phyloP scores from a whole-genome alignment of 2,329 filamentous ascomycete genomes.

The Shiraia sp. region DNA sequence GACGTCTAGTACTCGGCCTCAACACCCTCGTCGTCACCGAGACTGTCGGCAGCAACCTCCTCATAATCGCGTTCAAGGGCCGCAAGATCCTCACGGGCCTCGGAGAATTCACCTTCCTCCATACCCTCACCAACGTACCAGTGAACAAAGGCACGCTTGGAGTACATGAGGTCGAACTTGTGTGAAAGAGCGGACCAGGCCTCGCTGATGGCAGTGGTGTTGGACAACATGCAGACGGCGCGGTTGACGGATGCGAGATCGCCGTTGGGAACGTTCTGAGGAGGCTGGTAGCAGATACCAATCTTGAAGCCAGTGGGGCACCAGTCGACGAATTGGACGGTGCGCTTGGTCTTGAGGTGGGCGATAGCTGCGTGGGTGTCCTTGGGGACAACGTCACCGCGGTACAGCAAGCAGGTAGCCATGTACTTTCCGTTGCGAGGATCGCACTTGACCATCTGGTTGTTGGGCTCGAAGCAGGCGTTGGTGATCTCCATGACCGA shows the following conservation, averaged over 20 bases:
- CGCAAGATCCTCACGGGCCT: slow-evolving; percentile 97
- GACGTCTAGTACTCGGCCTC: slow-evolving; percentile 85
- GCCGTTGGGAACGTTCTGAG: slow-evolving; percentile 92
- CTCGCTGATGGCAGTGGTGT: slow-evolving; percentile 98
- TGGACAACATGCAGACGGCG: slow-evolving; percentile 98
- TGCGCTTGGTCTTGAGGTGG: slow-evolving; percentile 98
- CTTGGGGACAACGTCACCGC: slow-evolving; percentile 96
- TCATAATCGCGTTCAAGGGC: slow-evolving; percentile 98
- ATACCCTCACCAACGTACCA: slow-evolving; percentile 99
- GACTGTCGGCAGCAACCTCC: slow-evolving; percentile 93
- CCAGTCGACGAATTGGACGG: slow-evolving; percentile 99
- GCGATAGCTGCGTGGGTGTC: slow-evolving; percentile 91
- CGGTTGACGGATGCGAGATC: slow-evolving; percentile 98
- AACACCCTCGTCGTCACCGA: slow-evolving; percentile 80
- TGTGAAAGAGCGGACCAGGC: slow-evolving; percentile 94
- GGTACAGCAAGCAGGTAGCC: slow-evolving; percentile 97
- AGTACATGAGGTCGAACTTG: slow-evolving; percentile 99
- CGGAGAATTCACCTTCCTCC: slow-evolving; percentile 99
- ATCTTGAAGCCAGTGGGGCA: slow-evolving; percentile 99
- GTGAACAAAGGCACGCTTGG: slow-evolving; percentile 99
- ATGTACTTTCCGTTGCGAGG: slow-evolving; percentile 99
- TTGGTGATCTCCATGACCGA: slow-evolving; percentile 98
- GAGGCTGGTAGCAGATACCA: slow-evolving; percentile 99
- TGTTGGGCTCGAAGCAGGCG: slow-evolving; percentile 99
- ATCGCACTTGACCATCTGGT: slow-evolving; percentile 99